Evolutionary conservation across 495 filamentous ascomycete species (phyloP).

Genomic region (Talaromyces thailandensis): DNA sequence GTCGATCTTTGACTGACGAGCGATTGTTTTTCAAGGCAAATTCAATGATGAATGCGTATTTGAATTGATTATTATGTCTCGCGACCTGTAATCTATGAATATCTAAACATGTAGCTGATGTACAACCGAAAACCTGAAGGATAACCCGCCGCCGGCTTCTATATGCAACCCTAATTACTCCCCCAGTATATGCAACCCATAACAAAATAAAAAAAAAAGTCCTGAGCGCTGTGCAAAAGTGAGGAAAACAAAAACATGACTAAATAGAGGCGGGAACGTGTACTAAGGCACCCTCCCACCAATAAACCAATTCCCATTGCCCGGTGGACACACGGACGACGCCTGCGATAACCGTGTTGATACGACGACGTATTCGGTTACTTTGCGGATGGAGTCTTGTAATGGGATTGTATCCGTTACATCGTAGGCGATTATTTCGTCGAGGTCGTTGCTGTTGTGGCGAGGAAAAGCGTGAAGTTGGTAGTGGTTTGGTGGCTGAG

Average conservation of each 20-base stretch:
- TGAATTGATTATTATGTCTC: neutral
- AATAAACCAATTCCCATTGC: constrained; percentile 3
- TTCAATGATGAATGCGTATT: neutral
- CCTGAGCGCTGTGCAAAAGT: neutral
- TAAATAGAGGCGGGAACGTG: neutral
- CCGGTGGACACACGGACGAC: neutral
- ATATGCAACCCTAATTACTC: neutral
- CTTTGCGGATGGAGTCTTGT: neutral
- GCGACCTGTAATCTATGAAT: neutral
- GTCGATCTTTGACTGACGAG: neutral
- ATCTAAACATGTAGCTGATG: neutral
- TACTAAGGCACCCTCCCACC: neutral
- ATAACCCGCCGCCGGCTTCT: neutral
- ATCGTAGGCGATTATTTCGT: neutral
- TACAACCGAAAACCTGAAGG: neutral
- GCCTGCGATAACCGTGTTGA: neutral
- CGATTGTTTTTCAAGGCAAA: neutral
- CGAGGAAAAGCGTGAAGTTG: neutral
- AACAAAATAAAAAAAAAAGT: neutral
- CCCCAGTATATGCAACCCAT: neutral
- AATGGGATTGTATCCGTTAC: neutral
- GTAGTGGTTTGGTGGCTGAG: neutral
- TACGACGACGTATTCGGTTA: neutral
- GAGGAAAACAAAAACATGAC: neutral
- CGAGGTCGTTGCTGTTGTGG: neutral